Conservation (phyloP, 352 stramenopile genomes). For the Globisporangium echinulatum region DNA sequence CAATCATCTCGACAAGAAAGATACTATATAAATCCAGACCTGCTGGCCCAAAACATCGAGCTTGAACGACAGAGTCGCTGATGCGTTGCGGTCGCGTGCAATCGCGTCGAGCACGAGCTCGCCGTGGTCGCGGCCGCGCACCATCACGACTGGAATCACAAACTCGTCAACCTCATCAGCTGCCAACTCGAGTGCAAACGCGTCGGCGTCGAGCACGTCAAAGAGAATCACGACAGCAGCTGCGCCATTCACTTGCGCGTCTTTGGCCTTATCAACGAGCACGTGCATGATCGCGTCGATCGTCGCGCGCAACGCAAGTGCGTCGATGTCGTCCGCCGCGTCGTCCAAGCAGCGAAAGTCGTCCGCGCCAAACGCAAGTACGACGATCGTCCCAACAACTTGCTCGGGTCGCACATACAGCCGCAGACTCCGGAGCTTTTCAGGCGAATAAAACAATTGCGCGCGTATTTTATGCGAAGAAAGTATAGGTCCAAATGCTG, state of each 20-base stretch:
- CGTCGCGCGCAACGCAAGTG: slow-evolving; percentile 50
- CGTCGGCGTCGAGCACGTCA: slow-evolving; percentile 61
- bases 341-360: slow-evolving; percentile 20
- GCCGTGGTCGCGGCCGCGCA: slow-evolving; percentile 46
- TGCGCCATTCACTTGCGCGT: slow-evolving; percentile 54
- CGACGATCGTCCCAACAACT: slow-evolving; percentile 52
- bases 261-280: slow-evolving; percentile 66
- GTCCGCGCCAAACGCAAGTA: slow-evolving; percentile 60
- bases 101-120: slow-evolving; percentile 55
- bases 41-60: slow-evolving; percentile 67
- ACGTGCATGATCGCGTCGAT: slow-evolving; percentile 60
- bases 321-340: slow-evolving; percentile 29
- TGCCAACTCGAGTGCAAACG: slow-evolving; percentile 40
- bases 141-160: slow-evolving; percentile 59
- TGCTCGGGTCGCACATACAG: slow-evolving; percentile 67
- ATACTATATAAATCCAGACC: slow-evolving; percentile 15
- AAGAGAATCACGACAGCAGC: slow-evolving; percentile 55
- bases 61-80: slow-evolving; percentile 46
- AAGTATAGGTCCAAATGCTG: slow-evolving; percentile 31
- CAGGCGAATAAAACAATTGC: slow-evolving; percentile 56
- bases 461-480: slow-evolving; percentile 14
- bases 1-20: not conserved
- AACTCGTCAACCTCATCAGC: slow-evolving; percentile 44
- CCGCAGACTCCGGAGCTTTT: slow-evolving; percentile 50
- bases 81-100: slow-evolving; percentile 20